A percentile compares a stretch with the other conserved stretches of the same genome.
Evolutionary conservation across 1,284 basidiomycete genomes (phyloP).

Genomic region (Ustilago curta): DNA sequence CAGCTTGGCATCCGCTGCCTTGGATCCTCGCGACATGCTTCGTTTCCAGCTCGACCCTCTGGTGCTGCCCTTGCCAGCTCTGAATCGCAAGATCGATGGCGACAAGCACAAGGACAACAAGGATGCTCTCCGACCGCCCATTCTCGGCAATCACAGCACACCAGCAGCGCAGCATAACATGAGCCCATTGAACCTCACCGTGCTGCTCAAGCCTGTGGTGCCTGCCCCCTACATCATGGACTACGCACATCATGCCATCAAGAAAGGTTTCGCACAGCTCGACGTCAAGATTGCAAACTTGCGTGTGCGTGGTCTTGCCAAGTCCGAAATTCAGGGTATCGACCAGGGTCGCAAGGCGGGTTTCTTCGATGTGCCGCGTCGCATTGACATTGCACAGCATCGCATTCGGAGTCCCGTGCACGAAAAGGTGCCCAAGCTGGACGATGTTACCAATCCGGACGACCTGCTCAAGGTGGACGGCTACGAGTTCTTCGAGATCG

Average conservation of each 20-base stretch:
- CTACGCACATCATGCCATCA: conserved; percentile 52
- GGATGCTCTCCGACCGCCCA: conserved; percentile 36
- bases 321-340: conserved; percentile 48
- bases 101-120: conserved; percentile 17
- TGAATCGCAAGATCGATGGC: conserved; percentile 36
- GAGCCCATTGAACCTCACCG: conserved; percentile 57
- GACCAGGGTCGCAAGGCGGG: conserved; percentile 38
- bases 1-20: not conserved
- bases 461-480: conserved; percentile 55
- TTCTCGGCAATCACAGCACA: conserved; percentile 52
- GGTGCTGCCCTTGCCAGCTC: conserved; percentile 54
- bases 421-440: conserved; percentile 52
- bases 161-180: conserved; percentile 53
- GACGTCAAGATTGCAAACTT: conserved; percentile 59
- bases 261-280: conserved; percentile 49
- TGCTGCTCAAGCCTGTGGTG: conserved; percentile 59
- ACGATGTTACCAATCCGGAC: conserved; percentile 46
- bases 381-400: conserved; percentile 50
- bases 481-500: conserved; percentile 65
- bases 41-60: conserved; percentile 62
- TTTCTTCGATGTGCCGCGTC: conserved; percentile 54
- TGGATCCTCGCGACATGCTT: conserved; percentile 55
- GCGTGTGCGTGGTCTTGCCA: conserved; percentile 55
- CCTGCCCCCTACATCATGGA: conserved; percentile 56
- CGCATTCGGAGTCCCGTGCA: conserved; percentile 48